Evolutionary conservation across 2,329 filamentous ascomycete species (phyloP), one percentile per base, ranked within the genome.

Genomic region (Colletotrichum sp.): DNA sequence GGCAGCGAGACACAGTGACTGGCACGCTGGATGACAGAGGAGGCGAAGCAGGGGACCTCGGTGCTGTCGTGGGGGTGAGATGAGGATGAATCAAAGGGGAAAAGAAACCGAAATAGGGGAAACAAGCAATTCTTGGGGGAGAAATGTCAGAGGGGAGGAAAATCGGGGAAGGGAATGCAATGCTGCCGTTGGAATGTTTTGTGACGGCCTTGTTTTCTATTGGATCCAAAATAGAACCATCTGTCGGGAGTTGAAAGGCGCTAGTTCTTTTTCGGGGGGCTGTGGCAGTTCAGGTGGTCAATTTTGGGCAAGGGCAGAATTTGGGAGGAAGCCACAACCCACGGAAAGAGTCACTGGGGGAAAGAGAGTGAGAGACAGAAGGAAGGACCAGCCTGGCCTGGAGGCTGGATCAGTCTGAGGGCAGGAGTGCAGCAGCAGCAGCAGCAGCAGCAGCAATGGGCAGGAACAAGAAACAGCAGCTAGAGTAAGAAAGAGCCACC

Each of bases 201-300:
- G 43, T 73, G 43, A 21, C n/a, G 43, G 43, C 10, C 43, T 38
- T 58, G 21, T 24, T 69, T 32, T 24, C 24, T 30, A 62, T 48
- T 72, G 48, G 24, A 59, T 64, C 52, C 43, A 48, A 73, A 73
- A 73, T 75, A 69, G 73, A 73, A 73, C 56, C 36, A 5, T 32
- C 52, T 14, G 56, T 56, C 72, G 73, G 69, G 73, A 75, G 56
- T 73, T 75, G 63, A 69, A 21, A 7, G 12, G 30, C 55, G 36
- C 70, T 73, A 73, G 48, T 64, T 18, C 34, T 28, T 14, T 52
- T 75, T 26, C 7, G 73, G 69, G 26, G 16, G 68, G 66, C 66
- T 58, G 64, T 48, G 55, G 64, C 56, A 62, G 70, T 32, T 73
- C 55, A 62, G 34, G 59, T 63, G 34, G 59, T 38, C 43, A 34